Evolutionary conservation across 2,329 filamentous ascomycete species (phyloP), one percentile per base, ranked within the genome.

Genomic region (Talaromyces sp.): DNA sequence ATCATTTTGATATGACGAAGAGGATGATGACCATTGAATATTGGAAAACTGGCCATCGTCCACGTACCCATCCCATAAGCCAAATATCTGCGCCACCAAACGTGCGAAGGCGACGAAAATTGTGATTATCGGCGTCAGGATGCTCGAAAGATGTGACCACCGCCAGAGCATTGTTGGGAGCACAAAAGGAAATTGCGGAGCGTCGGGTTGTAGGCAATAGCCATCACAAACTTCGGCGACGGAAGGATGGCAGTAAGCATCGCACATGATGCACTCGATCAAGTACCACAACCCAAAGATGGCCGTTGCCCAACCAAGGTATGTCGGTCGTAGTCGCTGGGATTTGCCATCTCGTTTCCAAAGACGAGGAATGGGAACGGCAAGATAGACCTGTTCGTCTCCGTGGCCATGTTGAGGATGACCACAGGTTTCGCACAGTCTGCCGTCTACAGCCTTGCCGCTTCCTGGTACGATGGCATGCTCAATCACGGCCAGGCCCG

Each of bases 131-230:
- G 76, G 75, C 0, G 68, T 65, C 3, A 74, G 62, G 14, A 75
- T 35, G 2, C 64, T 60, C 0, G 72, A 75, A 5, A 79, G 64
- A 66, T 75, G 74, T 16, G 75, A 75, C 79, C 78, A 80, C 25
- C 79, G 77, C 72, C 72, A 83, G 2, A 85, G 63, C 69, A 86
- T 77, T 2, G 83, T 86, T 2, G 83, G 82, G 5, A 85, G 76
- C 5, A 85, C 83, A 64, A 80, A 84, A 0, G 84, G 84, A 58
- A 80, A 83, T 23, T 75, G 69, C 0, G 85, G 84, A 9, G 82
- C 82, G 65, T 84, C 75, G 21, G 78, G 78, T 48, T 79, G 75
- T 37, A 84, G 74, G 60, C 81, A 82, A 64, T 80, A 83, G 23
- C 80, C 81, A 39, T 77, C 72, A 66, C 84, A 84, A 7, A 69